Percentiles rank a stretch among this genome's conserved stretches.
phyloP scores from a whole-genome alignment of 1,284 basidiomycete genomes.

The Blastosporella zonata region DNA sequence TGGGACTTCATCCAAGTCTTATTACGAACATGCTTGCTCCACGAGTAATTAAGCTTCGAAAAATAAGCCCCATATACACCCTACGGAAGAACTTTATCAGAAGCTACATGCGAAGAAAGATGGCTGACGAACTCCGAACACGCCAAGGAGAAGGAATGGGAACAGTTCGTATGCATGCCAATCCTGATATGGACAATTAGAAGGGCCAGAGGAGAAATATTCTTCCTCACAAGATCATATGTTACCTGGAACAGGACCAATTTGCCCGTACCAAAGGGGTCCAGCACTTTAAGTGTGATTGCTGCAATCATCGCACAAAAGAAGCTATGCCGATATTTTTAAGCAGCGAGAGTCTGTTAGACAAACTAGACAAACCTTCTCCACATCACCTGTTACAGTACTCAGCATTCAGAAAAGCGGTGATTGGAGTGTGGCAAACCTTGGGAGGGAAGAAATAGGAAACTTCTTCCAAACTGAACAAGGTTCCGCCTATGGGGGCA shows the following conservation, averaged over 20 bases:
- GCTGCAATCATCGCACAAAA: slow-evolving; percentile 96
- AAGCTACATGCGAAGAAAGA: slow-evolving; percentile 3
- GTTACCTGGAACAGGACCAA: slow-evolving; percentile 87
- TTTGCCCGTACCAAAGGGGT: slow-evolving; percentile 89
- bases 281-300: slow-evolving; percentile 82
- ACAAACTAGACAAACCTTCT: slow-evolving; percentile 58
- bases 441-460: slow-evolving; percentile 96
- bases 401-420: slow-evolving; percentile 6
- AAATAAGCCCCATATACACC: slow-evolving; percentile 95
- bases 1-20: slow-evolving; percentile 79
- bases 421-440: slow-evolving; percentile 31
- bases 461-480: slow-evolving; percentile 93
- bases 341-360: background rate
- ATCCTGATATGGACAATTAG: slow-evolving; percentile 46
- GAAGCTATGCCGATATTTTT: slow-evolving; percentile 51
- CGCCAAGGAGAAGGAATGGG: slow-evolving; percentile 83
- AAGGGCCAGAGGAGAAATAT: background rate
- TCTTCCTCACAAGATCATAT: slow-evolving; percentile 66
- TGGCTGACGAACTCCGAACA: slow-evolving; percentile 67
- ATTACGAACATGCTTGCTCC: slow-evolving; percentile 81
- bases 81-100: slow-evolving; percentile 34
- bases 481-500: slow-evolving; percentile 89
- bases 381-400: slow-evolving; percentile 64
- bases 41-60: slow-evolving; percentile 88
- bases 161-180: slow-evolving; percentile 86